Evolutionary conservation across 2,329 filamentous ascomycete genomes (phyloP), one percentile per base, ranked within the genome.

Genomic region (Penicillium paneum): DNA sequence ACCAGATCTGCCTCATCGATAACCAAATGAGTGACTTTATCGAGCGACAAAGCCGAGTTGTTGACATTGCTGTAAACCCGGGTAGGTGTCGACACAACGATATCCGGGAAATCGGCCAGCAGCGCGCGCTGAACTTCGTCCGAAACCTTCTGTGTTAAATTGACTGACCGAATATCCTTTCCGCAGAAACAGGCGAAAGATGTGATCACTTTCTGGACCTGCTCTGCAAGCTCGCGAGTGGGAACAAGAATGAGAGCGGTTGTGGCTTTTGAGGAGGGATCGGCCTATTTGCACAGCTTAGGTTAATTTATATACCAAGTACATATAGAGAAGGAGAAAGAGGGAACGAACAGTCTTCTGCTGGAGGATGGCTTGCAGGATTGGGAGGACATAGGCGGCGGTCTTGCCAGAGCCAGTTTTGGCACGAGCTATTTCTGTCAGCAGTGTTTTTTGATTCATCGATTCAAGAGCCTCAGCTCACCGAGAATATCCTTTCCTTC

Each of bases 341-440:
- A 48, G 31, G 29, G 36, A 35, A 67, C 71, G 53, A 72, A 87
- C 84, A 64, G 82, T 75, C 75, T 96, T 96, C 62, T 84, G 84
- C 69, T 88, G 89, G 52, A 99, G 77, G 58, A 96, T 89, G 34
- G 84, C 83, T 63, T 96, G 89, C 15, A 99, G 76, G n/a, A 96
- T 82, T 1, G 94, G 94, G 39, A 99, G 81, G 7, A 96, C 79
- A 71, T 97, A 97, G 46, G 94, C 93, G n/a, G 91, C 91, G 11
- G 94, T 99, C 80, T 99, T 99, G 63, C 94, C 94, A 4, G 92
- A 96, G 12, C 94, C 94, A 5, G 94, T 97, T 74, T 93, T 95
- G 35, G 93, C 91, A 68, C 93, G 91, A 51, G 91, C 92, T 81
- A 57, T 40, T 56, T 39, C 41, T 39, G 49, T 72, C 40, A 72